phyloP scores from a whole-genome alignment of 345 rosid species.

The Brassica juncea region DNA sequence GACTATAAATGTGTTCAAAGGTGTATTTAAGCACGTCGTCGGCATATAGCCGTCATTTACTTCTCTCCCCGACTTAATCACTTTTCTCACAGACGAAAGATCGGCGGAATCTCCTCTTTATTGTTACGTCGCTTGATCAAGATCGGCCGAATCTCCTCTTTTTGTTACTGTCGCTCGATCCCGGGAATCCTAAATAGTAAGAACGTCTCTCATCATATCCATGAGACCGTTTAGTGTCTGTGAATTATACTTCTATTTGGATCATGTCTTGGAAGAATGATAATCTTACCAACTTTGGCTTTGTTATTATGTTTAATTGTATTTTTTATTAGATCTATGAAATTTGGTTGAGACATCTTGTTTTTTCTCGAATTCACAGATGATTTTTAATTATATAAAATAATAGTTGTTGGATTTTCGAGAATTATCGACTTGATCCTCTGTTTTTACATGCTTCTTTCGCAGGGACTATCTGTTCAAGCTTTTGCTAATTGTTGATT shows the following conservation, averaged over 20 bases:
- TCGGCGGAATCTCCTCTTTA: background rate
- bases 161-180: slow-evolving; percentile 16
- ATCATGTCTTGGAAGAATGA: background rate
- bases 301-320: background rate
- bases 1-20: background rate
- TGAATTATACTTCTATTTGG: slow-evolving; percentile 5
- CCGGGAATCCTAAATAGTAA: slow-evolving; percentile 95
- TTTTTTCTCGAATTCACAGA: background rate
- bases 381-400: background rate
- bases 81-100: slow-evolving; percentile 38
- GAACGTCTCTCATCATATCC: background rate
- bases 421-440: background rate
- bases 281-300: background rate
- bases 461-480: slow-evolving; percentile 46
- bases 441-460: background rate
- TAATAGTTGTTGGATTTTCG: background rate
- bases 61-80: slow-evolving; percentile 15
- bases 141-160: slow-evolving; percentile 3
- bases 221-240: slow-evolving; percentile 15
- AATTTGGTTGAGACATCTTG: slow-evolving; percentile 9
- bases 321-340: slow-evolving; percentile 16
- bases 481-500: slow-evolving; percentile 48
- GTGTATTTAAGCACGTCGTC: slow-evolving; percentile 38
- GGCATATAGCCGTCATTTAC: slow-evolving; percentile 18
- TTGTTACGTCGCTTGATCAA: no score